phyloP scores from a whole-genome alignment of 495 filamentous ascomycete genomes.

The Hypomontagnella submonticulosa region DNA sequence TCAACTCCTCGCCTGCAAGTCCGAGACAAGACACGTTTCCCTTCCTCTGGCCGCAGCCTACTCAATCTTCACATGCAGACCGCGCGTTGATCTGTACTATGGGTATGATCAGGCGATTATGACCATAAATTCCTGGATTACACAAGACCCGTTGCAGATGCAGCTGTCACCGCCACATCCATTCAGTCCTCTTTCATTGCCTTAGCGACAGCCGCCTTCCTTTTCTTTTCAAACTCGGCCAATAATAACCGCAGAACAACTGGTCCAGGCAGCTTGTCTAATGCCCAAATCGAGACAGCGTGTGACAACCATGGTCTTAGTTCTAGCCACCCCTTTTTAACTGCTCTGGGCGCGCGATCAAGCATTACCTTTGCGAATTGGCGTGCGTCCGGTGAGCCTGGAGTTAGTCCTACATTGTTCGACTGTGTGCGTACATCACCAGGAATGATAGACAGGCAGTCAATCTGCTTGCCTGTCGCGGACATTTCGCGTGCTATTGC shows the following conservation, averaged over 20 bases:
- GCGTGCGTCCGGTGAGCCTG: constrained; percentile 23
- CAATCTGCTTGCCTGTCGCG: constrained; percentile 34
- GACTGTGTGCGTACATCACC: constrained; percentile 38
- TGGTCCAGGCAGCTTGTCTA: constrained; percentile 8
- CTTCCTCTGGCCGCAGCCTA: constrained; percentile 2
- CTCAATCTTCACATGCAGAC: constrained; percentile 1
- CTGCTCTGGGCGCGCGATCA: constrained; percentile 24
- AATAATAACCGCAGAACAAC: constrained; percentile 12
- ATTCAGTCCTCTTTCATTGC: constrained; percentile 9
- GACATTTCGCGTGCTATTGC: constrained; percentile 42
- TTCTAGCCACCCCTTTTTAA: constrained; percentile 27
- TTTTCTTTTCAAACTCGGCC: constrained; percentile 23
- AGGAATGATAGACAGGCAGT: constrained; percentile 37
- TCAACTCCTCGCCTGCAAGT: constrained; percentile 14
- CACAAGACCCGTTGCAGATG: constrained; percentile 6
- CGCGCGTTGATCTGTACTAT: constrained; percentile 6
- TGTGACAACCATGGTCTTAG: constrained; percentile 33
- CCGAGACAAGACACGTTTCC: constrained; percentile 16
- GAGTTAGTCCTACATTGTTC: constrained; percentile 27
- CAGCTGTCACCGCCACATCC: neutral
- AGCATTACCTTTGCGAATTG: constrained; percentile 31
- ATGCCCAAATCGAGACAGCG: constrained; percentile 17
- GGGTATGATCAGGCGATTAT: constrained; percentile 22
- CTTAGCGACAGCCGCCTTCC: constrained; percentile 13
- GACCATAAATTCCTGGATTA: constrained; percentile 12